Conservation (phyloP, 2,329 filamentous ascomycete genomes). For the Trichophyton schoenleinii region DNA sequence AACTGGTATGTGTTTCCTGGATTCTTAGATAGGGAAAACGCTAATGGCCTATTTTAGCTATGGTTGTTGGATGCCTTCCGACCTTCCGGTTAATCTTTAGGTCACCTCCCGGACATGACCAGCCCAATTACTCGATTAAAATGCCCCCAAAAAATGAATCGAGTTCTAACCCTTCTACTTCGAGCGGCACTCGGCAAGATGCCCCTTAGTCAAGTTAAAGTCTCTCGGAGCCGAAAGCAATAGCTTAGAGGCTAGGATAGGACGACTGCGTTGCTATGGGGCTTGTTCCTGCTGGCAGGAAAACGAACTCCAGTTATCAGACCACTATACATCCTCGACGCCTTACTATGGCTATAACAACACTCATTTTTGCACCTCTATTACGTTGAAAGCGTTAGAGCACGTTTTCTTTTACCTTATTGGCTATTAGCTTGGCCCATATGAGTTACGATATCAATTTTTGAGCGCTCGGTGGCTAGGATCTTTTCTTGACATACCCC, state of each 20-base stretch:
- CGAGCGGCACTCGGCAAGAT: neutral
- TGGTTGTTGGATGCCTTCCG: conserved; percentile 8
- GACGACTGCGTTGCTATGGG: conserved; percentile 2
- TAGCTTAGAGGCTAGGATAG: neutral
- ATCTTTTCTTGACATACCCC: neutral
- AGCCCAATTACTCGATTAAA: neutral
- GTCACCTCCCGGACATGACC: neutral
- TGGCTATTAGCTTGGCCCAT: neutral
- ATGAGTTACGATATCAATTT: neutral
- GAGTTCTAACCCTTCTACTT: neutral
- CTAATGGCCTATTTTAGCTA: neutral
- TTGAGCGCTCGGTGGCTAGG: neutral
- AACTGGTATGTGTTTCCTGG: conserved; percentile 1
- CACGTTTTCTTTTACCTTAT: neutral
- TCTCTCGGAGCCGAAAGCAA: neutral
- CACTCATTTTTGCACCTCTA: neutral
- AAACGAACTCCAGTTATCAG: neutral
- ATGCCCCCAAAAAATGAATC: neutral
- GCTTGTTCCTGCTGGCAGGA: conserved; percentile 1
- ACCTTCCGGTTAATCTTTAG: conserved; percentile 8
- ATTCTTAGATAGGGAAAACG: neutral
- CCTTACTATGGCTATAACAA: neutral
- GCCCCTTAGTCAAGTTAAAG: neutral
- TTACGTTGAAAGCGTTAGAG: neutral
- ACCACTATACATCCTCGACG: neutral